Conservation (phyloP, 768 basidiomycete species). For the Collybiopsis luxurians region DNA sequence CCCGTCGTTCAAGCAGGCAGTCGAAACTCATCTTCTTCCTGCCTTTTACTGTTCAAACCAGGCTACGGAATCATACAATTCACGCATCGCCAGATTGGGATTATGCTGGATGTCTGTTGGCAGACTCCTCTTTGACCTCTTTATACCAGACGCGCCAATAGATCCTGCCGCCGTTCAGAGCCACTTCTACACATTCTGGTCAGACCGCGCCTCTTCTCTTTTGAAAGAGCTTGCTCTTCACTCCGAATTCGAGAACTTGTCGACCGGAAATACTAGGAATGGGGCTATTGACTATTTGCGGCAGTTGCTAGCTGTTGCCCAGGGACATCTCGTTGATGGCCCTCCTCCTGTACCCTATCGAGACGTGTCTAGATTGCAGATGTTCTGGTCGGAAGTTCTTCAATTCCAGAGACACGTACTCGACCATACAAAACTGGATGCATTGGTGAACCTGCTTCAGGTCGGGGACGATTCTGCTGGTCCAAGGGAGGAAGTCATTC, state of each 20-base stretch:
- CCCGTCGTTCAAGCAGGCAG: constrained; percentile 32
- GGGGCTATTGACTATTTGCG: constrained; percentile 45
- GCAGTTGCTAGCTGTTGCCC: constrained; percentile 25
- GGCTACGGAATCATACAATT: constrained; percentile 6
- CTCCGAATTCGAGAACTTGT: constrained; percentile 47
- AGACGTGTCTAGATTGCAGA: constrained; percentile 48
- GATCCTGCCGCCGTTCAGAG: constrained; percentile 77
- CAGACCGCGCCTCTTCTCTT: constrained; percentile 37
- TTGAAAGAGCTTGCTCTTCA: constrained; percentile 53
- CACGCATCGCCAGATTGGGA: constrained; percentile 22
- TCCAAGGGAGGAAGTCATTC: constrained; percentile 66
- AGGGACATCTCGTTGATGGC: constrained; percentile 21
- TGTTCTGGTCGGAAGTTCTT: constrained; percentile 73
- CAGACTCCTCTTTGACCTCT: constrained; percentile 61
- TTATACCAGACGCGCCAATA: constrained; percentile 79
- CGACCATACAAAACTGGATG: constrained; percentile 42
- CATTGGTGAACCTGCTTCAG: constrained; percentile 40
- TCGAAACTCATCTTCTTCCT: constrained; percentile 27
- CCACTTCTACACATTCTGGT: constrained; percentile 41
- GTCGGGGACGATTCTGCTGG: constrained; percentile 33
- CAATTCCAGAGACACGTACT: constrained; percentile 70
- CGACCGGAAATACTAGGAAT: constrained; percentile 56
- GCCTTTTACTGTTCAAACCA: constrained; percentile 17
- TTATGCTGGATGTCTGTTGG: constrained; percentile 60
- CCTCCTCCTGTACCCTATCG: constrained; percentile 31